A percentile compares a stretch with the other conserved stretches of the same genome.
phyloP scores from a whole-genome alignment of 345 rosid species.

The Capsella bursapastoris region DNA sequence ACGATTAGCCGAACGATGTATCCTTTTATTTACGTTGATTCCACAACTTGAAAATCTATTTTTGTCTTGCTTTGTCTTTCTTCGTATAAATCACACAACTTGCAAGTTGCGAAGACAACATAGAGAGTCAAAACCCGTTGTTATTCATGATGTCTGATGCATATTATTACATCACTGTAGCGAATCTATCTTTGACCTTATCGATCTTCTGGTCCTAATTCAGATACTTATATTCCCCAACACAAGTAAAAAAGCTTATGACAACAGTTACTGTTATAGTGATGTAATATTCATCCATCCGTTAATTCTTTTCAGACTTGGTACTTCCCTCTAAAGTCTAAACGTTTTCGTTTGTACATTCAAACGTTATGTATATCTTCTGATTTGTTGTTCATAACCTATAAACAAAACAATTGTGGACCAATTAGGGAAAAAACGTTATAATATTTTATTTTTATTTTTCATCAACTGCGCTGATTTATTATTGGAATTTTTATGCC shows the following conservation, averaged over 20 bases:
- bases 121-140: constrained; percentile 34
- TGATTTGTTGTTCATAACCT: not conserved
- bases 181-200: constrained; percentile 34
- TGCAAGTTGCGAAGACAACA: constrained; percentile 29
- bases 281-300: not conserved
- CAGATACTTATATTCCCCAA: constrained; percentile 35
- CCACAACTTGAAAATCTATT: constrained; percentile 18
- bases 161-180: constrained; percentile 34
- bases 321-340: constrained; percentile 12
- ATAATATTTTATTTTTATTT: not conserved
- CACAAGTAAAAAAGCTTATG: not conserved
- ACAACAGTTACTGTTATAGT: not conserved
- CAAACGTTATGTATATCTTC: not conserved
- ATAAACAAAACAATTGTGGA: not conserved
- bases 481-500: not conserved
- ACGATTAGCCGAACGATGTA: not conserved
- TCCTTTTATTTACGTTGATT: constrained; percentile 13
- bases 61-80: not conserved
- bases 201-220: constrained; percentile 30
- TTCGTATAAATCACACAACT: constrained; percentile 3
- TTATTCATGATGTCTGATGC: constrained; percentile 20
- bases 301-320: not conserved
- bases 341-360: not conserved
- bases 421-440: not conserved
- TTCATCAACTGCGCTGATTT: not conserved